A percentile compares a stretch with the other conserved stretches of the same genome.
phyloP scores from a whole-genome alignment of 768 basidiomycete genomes.

The Suillus subluteus region DNA sequence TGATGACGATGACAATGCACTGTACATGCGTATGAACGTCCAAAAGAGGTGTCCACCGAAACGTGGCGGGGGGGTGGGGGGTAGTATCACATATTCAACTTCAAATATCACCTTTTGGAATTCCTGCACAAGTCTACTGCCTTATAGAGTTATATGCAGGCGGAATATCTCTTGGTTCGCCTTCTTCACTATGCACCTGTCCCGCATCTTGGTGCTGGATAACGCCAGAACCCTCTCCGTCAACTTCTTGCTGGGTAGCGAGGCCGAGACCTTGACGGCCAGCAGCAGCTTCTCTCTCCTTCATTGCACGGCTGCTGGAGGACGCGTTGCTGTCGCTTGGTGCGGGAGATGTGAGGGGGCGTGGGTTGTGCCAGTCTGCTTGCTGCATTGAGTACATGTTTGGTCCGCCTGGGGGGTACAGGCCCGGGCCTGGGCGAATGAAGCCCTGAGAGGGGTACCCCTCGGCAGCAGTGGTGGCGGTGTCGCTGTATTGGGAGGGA shows the following conservation, averaged over 20 bases:
- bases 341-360: conserved; percentile 24
- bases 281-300: neutral
- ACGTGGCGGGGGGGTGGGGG: neutral
- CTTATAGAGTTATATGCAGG: neutral
- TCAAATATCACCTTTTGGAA: neutral
- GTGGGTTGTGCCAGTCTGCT: conserved; percentile 26
- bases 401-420: neutral
- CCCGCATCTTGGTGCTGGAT: neutral
- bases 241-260: neutral
- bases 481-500: conserved; percentile 12
- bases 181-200: neutral
- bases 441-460: conserved; percentile 15
- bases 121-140: neutral
- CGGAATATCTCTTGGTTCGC: neutral
- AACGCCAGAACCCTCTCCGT: neutral
- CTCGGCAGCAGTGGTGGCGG: conserved; percentile 10
- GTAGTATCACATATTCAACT: conserved; percentile 7
- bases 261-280: neutral
- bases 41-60: neutral
- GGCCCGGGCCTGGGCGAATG: conserved; percentile 2
- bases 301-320: neutral
- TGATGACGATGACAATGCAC: neutral
- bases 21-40: neutral
- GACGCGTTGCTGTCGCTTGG: neutral
- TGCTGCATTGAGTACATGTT: conserved; percentile 21